phyloP scores from a whole-genome alignment of 2,329 filamentous ascomycete genomes.

The Penicillium capsulatum region DNA sequence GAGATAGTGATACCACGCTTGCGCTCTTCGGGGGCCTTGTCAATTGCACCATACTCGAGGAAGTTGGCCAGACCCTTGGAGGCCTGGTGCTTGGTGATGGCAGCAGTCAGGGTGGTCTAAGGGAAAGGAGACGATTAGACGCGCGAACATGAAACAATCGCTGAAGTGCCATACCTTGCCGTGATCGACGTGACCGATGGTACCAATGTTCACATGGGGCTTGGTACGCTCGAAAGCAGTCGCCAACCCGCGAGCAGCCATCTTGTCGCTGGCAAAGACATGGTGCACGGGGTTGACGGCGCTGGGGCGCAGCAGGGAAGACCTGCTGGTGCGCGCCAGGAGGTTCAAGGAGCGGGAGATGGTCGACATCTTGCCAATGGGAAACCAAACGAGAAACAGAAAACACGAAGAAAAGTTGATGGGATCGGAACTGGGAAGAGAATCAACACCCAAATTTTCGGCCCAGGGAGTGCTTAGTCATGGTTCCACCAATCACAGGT shows the following conservation, averaged over 20 bases:
- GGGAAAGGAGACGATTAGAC: conserved; percentile 20
- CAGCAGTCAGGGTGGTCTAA: conserved; percentile 94
- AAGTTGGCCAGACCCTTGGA: conserved; percentile 92
- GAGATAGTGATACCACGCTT: conserved; percentile 99
- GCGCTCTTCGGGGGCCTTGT: conserved; percentile 98
- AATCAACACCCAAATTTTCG: conserved; percentile 36
- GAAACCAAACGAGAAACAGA: conserved; percentile 28
- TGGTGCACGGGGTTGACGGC: conserved; percentile 70
- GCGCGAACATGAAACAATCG: conserved; percentile 1
- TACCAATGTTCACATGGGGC: conserved; percentile 98
- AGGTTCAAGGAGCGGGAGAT: conserved; percentile 74
- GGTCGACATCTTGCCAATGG: conserved; percentile 64
- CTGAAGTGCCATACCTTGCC: conserved; percentile 68
- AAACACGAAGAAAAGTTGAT: conserved; percentile 27
- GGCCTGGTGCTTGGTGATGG: conserved; percentile 97
- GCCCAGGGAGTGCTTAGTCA: conserved; percentile 37
- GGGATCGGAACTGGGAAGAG: conserved; percentile 22
- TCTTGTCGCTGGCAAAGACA: conserved; percentile 45
- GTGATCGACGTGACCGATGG: conserved; percentile 99
- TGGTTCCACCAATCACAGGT: conserved; percentile 30
- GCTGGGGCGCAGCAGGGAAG: conserved; percentile 65
- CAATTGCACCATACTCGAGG: conserved; percentile 95
- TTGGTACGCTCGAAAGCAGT: conserved; percentile 78
- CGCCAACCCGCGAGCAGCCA: conserved; percentile 54
- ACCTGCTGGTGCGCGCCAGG: conserved; percentile 76